phyloP scores from a whole-genome alignment of 2,329 filamentous ascomycete species.

The Aphanoascus verrucosus region DNA sequence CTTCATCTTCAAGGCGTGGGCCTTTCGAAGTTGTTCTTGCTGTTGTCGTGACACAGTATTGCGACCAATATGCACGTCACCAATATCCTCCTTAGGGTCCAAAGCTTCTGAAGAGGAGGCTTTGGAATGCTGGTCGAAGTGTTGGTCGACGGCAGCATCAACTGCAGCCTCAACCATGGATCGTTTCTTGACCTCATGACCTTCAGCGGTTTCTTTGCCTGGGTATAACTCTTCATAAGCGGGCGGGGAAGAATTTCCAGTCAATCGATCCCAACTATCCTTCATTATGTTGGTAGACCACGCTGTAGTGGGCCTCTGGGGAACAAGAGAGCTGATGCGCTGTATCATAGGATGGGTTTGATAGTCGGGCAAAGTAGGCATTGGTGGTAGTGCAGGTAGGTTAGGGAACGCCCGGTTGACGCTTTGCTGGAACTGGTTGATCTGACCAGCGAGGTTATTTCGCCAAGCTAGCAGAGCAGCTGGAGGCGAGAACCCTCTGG shows the following conservation, averaged over 20 bases:
- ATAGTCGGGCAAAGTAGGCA: constrained; percentile 58
- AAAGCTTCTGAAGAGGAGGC: constrained; percentile 17
- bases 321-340: constrained; percentile 61
- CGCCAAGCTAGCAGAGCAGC: constrained; percentile 59
- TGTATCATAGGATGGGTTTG: constrained; percentile 63
- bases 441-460: constrained; percentile 61
- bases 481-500: constrained; percentile 41
- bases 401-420: constrained; percentile 58
- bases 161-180: constrained; percentile 35
- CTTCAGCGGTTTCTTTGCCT: constrained; percentile 26
- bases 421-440: constrained; percentile 65
- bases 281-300: constrained; percentile 24
- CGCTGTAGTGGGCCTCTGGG: constrained; percentile 49
- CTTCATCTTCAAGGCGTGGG: constrained; percentile 41
- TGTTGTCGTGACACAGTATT: constrained; percentile 37
- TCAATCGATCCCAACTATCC: constrained; percentile 54
- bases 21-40: constrained; percentile 38
- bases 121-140: constrained; percentile 28
- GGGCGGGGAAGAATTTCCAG: constrained; percentile 49
- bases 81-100: constrained; percentile 23
- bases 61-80: constrained; percentile 35
- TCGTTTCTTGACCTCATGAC: constrained; percentile 35
- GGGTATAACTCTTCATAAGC: constrained; percentile 74
- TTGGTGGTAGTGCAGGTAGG: constrained; percentile 47
- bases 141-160: constrained; percentile 36